phyloP scores from a whole-genome alignment of 129 eudicot genomes.

The Ambrosia artemisiifolia region DNA sequence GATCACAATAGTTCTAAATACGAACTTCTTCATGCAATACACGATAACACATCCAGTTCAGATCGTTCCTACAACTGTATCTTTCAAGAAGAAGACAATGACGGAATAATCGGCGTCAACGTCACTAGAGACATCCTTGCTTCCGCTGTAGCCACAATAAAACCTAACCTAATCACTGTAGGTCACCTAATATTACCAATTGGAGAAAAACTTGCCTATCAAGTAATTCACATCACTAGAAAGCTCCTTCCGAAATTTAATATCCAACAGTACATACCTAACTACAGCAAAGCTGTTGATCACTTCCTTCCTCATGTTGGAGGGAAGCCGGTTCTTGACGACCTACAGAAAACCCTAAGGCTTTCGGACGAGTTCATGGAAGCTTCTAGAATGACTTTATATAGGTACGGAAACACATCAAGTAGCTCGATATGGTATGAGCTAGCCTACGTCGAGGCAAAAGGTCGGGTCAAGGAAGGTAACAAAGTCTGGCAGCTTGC shows the following conservation, averaged over 20 bases:
- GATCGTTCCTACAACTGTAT: slow-evolving; percentile 44
- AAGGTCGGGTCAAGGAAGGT: slow-evolving; percentile 50
- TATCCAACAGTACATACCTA: slow-evolving; percentile 28
- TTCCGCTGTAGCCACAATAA: slow-evolving; percentile 39
- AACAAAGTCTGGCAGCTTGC: slow-evolving; percentile 52
- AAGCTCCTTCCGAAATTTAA: background rate
- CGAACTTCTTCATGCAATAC: slow-evolving; percentile 46
- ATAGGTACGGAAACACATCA: slow-evolving; percentile 58
- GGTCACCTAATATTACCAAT: slow-evolving; percentile 46
- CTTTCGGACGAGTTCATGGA: slow-evolving; percentile 39
- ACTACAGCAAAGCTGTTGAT: slow-evolving; percentile 34
- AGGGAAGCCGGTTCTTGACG: slow-evolving; percentile 52
- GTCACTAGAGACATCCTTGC: slow-evolving; percentile 40
- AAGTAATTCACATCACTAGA: background rate
- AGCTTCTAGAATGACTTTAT: slow-evolving; percentile 54
- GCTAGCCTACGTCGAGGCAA: slow-evolving; percentile 54
- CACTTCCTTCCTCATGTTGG: slow-evolving; percentile 64
- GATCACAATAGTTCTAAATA: slow-evolving; percentile 41
- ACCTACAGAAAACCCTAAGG: slow-evolving; percentile 34
- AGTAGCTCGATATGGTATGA: slow-evolving; percentile 45
- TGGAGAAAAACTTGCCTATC: slow-evolving; percentile 29
- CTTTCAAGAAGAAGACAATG: slow-evolving; percentile 40
- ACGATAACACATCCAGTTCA: slow-evolving; percentile 41
- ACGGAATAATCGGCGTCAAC: slow-evolving; percentile 30
- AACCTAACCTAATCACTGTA: slow-evolving; percentile 29